Conservation (phyloP, 2,329 filamentous ascomycete genomes). For the Diaporthe sp. region DNA sequence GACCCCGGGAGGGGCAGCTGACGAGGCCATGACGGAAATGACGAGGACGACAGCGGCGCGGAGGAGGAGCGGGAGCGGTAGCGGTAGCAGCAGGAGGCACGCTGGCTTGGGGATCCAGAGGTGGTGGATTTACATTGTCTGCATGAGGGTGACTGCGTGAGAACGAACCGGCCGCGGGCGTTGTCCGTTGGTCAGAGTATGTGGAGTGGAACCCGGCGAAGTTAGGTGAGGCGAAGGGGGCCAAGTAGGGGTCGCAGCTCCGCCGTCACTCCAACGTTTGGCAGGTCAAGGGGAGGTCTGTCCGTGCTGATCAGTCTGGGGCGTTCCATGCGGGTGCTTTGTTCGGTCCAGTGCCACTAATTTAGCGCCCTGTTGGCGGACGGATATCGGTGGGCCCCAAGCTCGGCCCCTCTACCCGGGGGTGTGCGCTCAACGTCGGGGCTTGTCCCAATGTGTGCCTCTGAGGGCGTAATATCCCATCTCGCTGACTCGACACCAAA, state of each 20-base stretch:
- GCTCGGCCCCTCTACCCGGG: slow-evolving; percentile 15
- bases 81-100: not conserved
- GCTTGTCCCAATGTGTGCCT: not conserved
- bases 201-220: not conserved
- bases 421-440: not conserved
- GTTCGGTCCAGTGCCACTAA: slow-evolving; percentile 14
- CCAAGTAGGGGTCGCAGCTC: slow-evolving; percentile 3
- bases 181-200: slow-evolving; percentile 12
- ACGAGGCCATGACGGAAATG: slow-evolving; percentile 49
- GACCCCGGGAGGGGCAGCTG: slow-evolving; percentile 47
- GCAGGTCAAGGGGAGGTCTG: slow-evolving; percentile 24
- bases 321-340: slow-evolving; percentile 32
- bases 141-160: not conserved
- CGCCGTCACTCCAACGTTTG: slow-evolving; percentile 8
- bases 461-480: too few relatives aligned
- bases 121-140: slow-evolving; percentile 21
- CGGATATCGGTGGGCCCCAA: slow-evolving; percentile 19
- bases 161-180: not conserved
- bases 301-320: slow-evolving; percentile 35
- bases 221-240: slow-evolving; percentile 10
- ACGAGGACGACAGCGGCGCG: not conserved
- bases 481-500: not conserved
- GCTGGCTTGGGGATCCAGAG: slow-evolving; percentile 20
- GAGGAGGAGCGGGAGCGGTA: not conserved
- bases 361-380: slow-evolving; percentile 13